Evolutionary conservation across 2,329 filamentous ascomycete species (phyloP), one percentile per base, ranked within the genome.

Genomic region (Teratosphaeria epicoccoides): DNA sequence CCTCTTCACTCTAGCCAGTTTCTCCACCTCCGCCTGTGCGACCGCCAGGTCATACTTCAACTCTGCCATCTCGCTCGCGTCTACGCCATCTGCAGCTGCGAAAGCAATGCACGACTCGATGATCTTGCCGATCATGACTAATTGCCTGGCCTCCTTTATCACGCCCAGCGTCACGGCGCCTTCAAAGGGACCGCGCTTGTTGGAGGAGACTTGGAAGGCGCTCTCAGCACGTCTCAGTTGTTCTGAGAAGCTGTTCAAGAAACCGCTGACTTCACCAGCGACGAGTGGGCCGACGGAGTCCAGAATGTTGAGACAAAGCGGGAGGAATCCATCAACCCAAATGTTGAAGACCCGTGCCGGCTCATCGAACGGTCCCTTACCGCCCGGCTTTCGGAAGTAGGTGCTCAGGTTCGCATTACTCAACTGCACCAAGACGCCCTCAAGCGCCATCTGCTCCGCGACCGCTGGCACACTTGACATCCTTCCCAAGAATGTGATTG

Each of bases 381-480:
- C 78, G 49, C 84, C 82, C 9, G 72, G 66, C 44, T 77, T 75
- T 24, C 87, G 83, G 68, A 95, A 84, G 66, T 86, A 84, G 51
- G 83, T 82, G 7, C 86, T 85, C 20, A 97, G 73, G 55, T 85
- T 90, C 48, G 89, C 87, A 1, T 85, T 85, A 20, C 86, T 81
- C 48, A 97, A 74, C 55, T 88, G 85, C 60, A 83, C 81, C 5
- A 98, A 78, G 12, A 95, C 76, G 26, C 87, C 89, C 61, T 95
- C 88, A 40, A 88, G 84, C 0, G 91, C 93, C 60, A 98, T 82
- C 57, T 93, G 86, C 66, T 97, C 91, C 2, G 93, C 91, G 49
- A 97, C 77, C 17, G 81, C 71, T 0, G 87, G 85, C 12, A 97
- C 77, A 12, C 81, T 84, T 1, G 90, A 95, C 11, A 98, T 78